These are phyloP conservation scores for Phalaenopsis aphrodite DNA, from an alignment of 106 monocot species.

Conservation along the genomic window DNA sequence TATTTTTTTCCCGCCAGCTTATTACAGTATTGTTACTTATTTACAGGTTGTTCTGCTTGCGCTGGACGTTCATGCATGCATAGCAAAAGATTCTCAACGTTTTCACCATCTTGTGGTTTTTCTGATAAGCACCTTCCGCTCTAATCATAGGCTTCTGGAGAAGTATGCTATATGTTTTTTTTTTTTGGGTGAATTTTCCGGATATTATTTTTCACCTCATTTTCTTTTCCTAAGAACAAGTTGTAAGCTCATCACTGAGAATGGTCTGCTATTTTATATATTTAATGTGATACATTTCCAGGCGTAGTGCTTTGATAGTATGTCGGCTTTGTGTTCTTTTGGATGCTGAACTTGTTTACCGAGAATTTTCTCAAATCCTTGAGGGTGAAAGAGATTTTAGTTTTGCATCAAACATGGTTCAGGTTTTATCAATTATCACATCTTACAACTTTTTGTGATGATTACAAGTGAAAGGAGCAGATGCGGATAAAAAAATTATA, in stretches of 20 bases:
- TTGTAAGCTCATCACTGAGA: neutral
- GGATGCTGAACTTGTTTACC: constrained; percentile 73
- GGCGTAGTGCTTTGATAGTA: constrained; percentile 90
- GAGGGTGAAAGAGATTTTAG: constrained; percentile 70
- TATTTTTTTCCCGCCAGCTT: neutral
- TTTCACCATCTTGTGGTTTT: constrained; percentile 24
- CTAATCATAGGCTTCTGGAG: constrained; percentile 19
- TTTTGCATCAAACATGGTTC: constrained; percentile 91
- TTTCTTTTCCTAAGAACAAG: neutral
- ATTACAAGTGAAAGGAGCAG: neutral
- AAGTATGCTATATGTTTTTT: constrained; percentile 10
- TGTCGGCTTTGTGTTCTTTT: constrained; percentile 86
- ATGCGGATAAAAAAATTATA: neutral
- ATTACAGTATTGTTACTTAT: constrained; percentile 1
- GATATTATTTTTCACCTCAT: neutral
- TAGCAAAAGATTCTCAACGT: constrained; percentile 24
- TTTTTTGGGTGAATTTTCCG: neutral
- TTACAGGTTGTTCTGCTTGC: constrained; percentile 26
- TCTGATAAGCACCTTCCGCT: constrained; percentile 17
- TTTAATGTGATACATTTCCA: constrained; percentile 17
- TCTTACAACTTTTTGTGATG: constrained; percentile 1
- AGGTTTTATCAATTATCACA: constrained; percentile 40
- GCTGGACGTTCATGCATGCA: constrained; percentile 28
- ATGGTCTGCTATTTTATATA: neutral
- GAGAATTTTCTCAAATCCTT: constrained; percentile 77